Conservation (phyloP, 2,329 filamentous ascomycete species). For the Pseudogymnoascus sp. region DNA sequence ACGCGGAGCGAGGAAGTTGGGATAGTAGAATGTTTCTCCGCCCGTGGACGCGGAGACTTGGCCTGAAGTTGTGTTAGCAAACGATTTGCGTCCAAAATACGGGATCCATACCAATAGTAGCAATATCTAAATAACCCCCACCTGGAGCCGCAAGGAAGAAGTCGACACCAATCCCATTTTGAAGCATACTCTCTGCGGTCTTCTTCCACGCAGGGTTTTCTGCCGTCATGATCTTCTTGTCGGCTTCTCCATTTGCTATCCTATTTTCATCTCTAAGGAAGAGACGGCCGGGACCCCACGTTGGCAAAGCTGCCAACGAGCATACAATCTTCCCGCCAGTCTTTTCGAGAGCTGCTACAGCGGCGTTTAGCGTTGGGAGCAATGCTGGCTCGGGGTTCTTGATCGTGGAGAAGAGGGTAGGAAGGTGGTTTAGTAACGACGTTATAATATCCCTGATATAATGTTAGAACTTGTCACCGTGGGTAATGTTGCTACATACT, state of each 20-base stretch:
- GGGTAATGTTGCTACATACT: slow-evolving; percentile 36
- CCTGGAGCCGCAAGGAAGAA: slow-evolving; percentile 91
- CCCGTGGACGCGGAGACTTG: slow-evolving; percentile 84
- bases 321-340: slow-evolving; percentile 92
- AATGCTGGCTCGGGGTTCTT: slow-evolving; percentile 89
- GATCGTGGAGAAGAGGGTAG: slow-evolving; percentile 75
- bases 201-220: slow-evolving; percentile 87
- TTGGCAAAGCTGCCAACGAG: slow-evolving; percentile 78
- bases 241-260: slow-evolving; percentile 74
- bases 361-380: slow-evolving; percentile 74
- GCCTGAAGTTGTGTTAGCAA: slow-evolving; percentile 39
- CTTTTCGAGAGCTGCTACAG: slow-evolving; percentile 69
- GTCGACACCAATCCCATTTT: slow-evolving; percentile 78
- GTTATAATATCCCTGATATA: slow-evolving; percentile 60
- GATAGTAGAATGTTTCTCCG: slow-evolving; percentile 93
- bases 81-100: slow-evolving; percentile 11
- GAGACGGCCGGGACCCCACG: slow-evolving; percentile 79
- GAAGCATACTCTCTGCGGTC: slow-evolving; percentile 76
- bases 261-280: slow-evolving; percentile 85
- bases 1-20: slow-evolving; percentile 84
- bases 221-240: slow-evolving; percentile 85
- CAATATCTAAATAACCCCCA: slow-evolving; percentile 86
- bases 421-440: slow-evolving; percentile 75
- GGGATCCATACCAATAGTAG: slow-evolving; percentile 65
- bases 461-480: neutral